Evolutionary conservation across 2,329 filamentous ascomycete species (phyloP).

Genomic region (Diaporthe capsici): DNA sequence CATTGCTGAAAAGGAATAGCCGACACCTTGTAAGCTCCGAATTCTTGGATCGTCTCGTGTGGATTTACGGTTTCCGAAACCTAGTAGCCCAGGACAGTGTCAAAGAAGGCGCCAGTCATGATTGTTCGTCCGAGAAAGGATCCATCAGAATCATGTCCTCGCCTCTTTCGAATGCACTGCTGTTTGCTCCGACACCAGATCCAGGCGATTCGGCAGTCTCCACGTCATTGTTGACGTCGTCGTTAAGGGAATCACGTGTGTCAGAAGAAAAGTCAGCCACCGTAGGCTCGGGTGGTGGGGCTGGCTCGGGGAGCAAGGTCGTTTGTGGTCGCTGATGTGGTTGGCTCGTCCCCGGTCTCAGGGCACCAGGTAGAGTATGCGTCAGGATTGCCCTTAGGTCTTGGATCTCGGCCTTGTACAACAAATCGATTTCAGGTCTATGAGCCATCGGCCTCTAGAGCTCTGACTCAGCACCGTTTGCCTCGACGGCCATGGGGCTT

Average conservation of each 20-base stretch:
- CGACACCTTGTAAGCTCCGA: background rate
- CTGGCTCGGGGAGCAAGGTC: background rate
- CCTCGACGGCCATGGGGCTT: conserved; percentile 69
- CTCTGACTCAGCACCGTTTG: conserved; percentile 71
- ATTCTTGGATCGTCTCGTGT: background rate
- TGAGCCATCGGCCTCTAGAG: conserved; percentile 52
- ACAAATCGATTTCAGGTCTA: background rate
- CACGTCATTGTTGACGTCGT: background rate
- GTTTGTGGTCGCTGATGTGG: background rate
- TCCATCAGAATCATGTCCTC: background rate
- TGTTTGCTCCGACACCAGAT: background rate
- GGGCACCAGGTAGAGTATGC: background rate
- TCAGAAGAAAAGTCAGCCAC: background rate
- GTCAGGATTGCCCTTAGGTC: background rate
- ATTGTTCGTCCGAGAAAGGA: too few species aligned
- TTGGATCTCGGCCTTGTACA: background rate
- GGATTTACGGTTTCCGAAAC: background rate
- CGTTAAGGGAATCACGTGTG: too few species aligned
- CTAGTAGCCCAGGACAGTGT: background rate
- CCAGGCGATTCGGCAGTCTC: background rate
- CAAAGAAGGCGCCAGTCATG: background rate
- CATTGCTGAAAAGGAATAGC: background rate
- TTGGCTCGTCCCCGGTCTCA: background rate
- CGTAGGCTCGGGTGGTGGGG: background rate
- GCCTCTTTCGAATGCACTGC: background rate